These are phyloP conservation scores for Saccharomycopsis sp. DNA, from an alignment of 805 yeast genomes.

Conservation along the genomic window DNA sequence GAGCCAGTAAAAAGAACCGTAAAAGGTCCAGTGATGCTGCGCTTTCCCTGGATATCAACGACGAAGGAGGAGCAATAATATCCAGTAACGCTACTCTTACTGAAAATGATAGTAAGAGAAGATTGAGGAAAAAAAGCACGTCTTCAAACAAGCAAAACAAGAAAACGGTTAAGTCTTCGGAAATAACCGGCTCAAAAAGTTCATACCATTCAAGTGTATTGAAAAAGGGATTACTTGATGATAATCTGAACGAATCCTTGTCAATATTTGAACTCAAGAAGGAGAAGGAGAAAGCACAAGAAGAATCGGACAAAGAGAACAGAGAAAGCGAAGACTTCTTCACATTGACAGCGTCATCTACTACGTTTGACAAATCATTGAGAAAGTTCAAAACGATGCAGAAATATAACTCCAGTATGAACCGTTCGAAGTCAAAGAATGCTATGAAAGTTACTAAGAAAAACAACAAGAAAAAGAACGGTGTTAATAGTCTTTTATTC, in stretches of 20 bases:
- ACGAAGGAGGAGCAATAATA: not conserved
- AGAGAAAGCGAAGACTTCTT: constrained; percentile 14
- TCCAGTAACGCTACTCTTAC: not conserved
- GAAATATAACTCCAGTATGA: constrained; percentile 14
- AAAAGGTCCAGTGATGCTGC: not conserved
- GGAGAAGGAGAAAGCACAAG: not conserved
- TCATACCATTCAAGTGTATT: not conserved
- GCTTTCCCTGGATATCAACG: not conserved
- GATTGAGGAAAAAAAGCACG: not conserved
- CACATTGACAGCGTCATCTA: constrained; percentile 1
- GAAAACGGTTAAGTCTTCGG: not conserved
- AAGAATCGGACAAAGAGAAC: not conserved
- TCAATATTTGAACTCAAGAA: not conserved
- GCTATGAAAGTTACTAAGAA: constrained; percentile 15
- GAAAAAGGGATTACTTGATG: constrained; percentile 15
- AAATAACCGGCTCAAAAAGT: not conserved
- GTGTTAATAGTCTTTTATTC: constrained; percentile 10
- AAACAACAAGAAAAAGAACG: not conserved
- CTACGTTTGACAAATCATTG: constrained; percentile 13
- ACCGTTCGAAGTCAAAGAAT: constrained; percentile 1
- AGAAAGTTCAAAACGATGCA: constrained; percentile 12
- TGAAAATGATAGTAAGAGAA: not conserved
- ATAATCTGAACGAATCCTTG: constrained; percentile 17
- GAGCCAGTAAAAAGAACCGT: not conserved
- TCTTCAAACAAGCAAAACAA: not conserved